Conservation (phyloP, 2,329 filamentous ascomycete genomes). For the Colletotrichum sp. region DNA sequence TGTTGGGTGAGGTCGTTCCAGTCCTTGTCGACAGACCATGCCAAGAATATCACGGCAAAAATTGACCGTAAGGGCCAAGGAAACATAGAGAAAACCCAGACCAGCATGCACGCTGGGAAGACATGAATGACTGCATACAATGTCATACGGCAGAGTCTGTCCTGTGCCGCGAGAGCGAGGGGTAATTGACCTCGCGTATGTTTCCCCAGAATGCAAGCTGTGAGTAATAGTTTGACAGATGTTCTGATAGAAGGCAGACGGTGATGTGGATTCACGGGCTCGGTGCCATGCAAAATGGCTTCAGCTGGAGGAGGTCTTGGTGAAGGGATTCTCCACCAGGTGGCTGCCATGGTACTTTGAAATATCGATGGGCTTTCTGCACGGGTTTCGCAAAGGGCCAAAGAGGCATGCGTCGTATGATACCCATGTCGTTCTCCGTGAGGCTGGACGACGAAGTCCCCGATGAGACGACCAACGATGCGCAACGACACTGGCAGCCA, state of each 20-base stretch:
- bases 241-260: not conserved
- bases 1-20: not conserved
- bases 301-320: not conserved
- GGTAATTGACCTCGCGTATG: not conserved
- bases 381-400: not conserved
- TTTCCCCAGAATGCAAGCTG: constrained; percentile 12
- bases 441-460: not conserved
- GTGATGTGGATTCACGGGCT: not conserved
- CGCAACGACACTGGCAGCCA: not conserved
- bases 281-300: not conserved
- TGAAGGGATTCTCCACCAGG: constrained; percentile 9
- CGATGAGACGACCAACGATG: not conserved
- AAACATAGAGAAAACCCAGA: not conserved
- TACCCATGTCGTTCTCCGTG: constrained; percentile 5
- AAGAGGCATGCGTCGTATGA: not conserved
- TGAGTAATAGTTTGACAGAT: constrained; percentile 16
- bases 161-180: not conserved
- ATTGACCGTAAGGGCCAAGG: not conserved
- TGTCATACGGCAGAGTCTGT: not conserved
- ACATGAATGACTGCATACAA: not conserved
- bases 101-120: not conserved
- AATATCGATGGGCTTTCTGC: constrained; percentile 7
- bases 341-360: constrained; percentile 2
- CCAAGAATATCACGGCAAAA: constrained; percentile 4
- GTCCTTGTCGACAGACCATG: not conserved